Conservation (phyloP, 371 early-diverging fungal genomes). For the Rhizopus sp. region DNA sequence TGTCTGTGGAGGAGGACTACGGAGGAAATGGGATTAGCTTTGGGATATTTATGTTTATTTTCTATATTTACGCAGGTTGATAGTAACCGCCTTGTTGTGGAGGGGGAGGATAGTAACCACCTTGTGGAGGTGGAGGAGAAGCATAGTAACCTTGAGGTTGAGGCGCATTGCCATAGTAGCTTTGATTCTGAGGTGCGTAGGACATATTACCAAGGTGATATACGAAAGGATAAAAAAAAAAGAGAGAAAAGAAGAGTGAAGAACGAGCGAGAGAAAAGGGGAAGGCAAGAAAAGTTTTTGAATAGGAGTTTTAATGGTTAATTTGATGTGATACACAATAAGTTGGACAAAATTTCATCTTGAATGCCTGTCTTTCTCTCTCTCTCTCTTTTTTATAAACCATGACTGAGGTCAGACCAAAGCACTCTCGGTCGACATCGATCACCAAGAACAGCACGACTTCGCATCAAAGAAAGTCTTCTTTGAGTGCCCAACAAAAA, state of each 20-base stretch:
- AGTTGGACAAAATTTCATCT: not conserved
- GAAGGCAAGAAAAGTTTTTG: not conserved
- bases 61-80: slow-evolving; percentile 27
- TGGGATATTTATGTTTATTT: not conserved
- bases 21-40: not conserved
- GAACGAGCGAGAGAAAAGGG: slow-evolving; percentile 1
- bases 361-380: slow-evolving; percentile 2
- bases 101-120: slow-evolving; percentile 22
- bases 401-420: slow-evolving; percentile 27
- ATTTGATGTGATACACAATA: not conserved
- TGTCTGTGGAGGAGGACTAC: slow-evolving; percentile 34
- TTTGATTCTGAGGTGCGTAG: slow-evolving; percentile 15
- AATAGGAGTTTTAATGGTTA: slow-evolving; percentile 1
- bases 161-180: slow-evolving; percentile 1
- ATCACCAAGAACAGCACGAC: slow-evolving; percentile 25
- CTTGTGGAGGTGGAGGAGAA: slow-evolving; percentile 21
- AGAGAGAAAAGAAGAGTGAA: slow-evolving; percentile 2
- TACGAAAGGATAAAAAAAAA: no score
- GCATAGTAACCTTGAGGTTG: slow-evolving; percentile 17
- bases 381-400: not conserved
- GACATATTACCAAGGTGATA: slow-evolving; percentile 7
- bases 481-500: slow-evolving; percentile 18
- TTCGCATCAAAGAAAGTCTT: slow-evolving; percentile 30
- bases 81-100: slow-evolving; percentile 22
- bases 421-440: slow-evolving; percentile 29